Percentiles rank a stretch among this genome's conserved stretches.
These are phyloP conservation scores for Clarkia xantiana DNA, from an alignment of 345 rosid species.

Conservation along the genomic window DNA sequence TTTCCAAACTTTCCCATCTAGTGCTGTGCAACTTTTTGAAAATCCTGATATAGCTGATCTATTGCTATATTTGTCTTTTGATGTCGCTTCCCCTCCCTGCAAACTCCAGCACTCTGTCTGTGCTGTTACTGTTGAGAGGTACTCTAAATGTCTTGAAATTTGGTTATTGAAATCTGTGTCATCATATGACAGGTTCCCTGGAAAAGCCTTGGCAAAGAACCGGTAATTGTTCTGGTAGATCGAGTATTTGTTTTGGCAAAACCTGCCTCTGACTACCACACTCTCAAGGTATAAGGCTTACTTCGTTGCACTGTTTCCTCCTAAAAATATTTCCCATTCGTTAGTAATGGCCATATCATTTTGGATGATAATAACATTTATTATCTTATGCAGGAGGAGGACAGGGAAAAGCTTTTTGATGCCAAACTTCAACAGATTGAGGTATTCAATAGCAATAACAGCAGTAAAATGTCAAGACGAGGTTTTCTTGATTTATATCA, in stretches of 20 bases:
- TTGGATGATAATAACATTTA: neutral
- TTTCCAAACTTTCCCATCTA: no score
- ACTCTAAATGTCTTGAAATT: neutral
- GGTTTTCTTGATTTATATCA: neutral
- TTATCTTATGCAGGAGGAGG: slow-evolving; percentile 53
- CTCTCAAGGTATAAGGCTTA: slow-evolving; percentile 35
- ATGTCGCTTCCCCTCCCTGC: no score
- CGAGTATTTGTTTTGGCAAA: slow-evolving; percentile 85
- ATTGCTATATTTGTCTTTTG: no score
- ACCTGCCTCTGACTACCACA: slow-evolving; percentile 50
- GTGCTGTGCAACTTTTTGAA: no score
- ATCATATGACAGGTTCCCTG: slow-evolving; percentile 63
- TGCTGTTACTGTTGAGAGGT: neutral
- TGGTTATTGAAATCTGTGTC: neutral
- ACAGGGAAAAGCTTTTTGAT: slow-evolving; percentile 67
- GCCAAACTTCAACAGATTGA: slow-evolving; percentile 91
- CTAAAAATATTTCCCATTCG: neutral
- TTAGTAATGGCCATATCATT: neutral
- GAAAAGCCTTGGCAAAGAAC: slow-evolving; percentile 96
- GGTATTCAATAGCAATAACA: slow-evolving; percentile 21
- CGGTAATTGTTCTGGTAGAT: slow-evolving; percentile 84
- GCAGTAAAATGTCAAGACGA: no score
- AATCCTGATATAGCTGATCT: no score
- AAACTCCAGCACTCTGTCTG: no score
- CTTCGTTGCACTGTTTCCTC: slow-evolving; percentile 5